Evolutionary conservation across 305 asterid genomes (phyloP), one percentile per base, ranked within the genome.

Genomic region (Solanum hybrid): DNA sequence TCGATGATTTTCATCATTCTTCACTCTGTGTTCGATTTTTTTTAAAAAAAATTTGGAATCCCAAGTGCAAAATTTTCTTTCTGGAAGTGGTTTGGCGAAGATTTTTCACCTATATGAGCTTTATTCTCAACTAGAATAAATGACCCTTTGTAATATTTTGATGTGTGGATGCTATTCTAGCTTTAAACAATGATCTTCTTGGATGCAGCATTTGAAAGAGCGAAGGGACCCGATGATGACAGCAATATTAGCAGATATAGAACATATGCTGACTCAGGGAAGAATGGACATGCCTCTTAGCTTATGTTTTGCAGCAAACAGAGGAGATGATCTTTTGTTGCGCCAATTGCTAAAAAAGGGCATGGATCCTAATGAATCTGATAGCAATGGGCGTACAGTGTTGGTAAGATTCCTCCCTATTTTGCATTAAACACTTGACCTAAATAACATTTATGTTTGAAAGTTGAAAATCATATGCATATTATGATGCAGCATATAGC

Each of bases 221-320:
- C 90, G 89, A 83, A 90, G 83, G 78, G 97, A 95, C 57, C 96
- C 96, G 0, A 57, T 92, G 91, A 94, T 93, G 92, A 95, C 93
- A 35, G 92, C 92, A 36, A 93, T 96, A 34, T 92, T 94, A 91
- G 86, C 83, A 29, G 94, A 94, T 88, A 96, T 96, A 4, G 97
- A 97, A 89, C 94, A 95, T 86, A 93, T 94, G 96, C 93, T 97
- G 90, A 94, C 97, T 87, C 95, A 94, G 24, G 99, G 99, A 87
- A 95, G 94, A 88, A 93, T 94, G 95, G 97, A 95, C 76, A 89
- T 96, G 93, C 99, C 98, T 89, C 96, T 96, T 71, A 96, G 95
- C 93, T 93, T 97, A 91, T 94, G 96, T 93, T 97, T 97, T 92
- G 98, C 99, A 79, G 98, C 96, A 67, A 94, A 78, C 74, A 93